These are phyloP conservation scores for Aspergillus caelatus DNA, from an alignment of 2,329 filamentous ascomycete genomes.

Conservation along the genomic window DNA sequence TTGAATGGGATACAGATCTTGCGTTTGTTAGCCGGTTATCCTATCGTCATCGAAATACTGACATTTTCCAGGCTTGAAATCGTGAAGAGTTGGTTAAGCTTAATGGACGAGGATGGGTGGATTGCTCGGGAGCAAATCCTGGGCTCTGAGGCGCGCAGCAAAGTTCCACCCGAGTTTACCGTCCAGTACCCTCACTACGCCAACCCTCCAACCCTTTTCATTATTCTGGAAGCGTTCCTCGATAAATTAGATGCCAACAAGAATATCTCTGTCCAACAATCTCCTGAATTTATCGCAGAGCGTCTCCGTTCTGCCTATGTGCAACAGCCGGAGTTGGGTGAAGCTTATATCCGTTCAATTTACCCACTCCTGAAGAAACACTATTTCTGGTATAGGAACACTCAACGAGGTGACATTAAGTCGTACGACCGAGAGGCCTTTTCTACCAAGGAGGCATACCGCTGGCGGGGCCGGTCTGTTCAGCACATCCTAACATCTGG, in stretches of 20 bases:
- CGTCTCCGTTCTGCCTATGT: slow-evolving; percentile 65
- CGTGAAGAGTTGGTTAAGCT: slow-evolving; percentile 90
- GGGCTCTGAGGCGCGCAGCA: slow-evolving; percentile 86
- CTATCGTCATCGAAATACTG: slow-evolving; percentile 14
- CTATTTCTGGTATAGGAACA: slow-evolving; percentile 93
- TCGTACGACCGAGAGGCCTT: slow-evolving; percentile 88
- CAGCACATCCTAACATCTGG: slow-evolving; percentile 90
- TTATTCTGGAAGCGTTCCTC: slow-evolving; percentile 82
- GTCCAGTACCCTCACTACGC: slow-evolving; percentile 96
- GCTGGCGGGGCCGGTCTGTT: slow-evolving; percentile 88
- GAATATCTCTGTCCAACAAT: slow-evolving; percentile 27
- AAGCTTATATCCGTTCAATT: slow-evolving; percentile 72
- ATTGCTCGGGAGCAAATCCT: slow-evolving; percentile 96
- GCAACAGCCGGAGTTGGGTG: slow-evolving; percentile 67
- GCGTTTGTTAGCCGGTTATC: slow-evolving; percentile 51
- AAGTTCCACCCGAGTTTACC: slow-evolving; percentile 91
- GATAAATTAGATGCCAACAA: slow-evolving; percentile 67
- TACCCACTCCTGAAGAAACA: slow-evolving; percentile 88
- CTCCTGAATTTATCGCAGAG: slow-evolving; percentile 38
- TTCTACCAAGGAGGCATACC: slow-evolving; percentile 87
- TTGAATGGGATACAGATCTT: slow-evolving; percentile 92
- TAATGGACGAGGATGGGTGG: slow-evolving; percentile 97
- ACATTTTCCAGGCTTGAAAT: slow-evolving; percentile 65
- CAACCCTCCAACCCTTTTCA: slow-evolving; percentile 92
- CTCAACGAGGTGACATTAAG: slow-evolving; percentile 86